These are phyloP conservation scores for Camelina hispida DNA, from an alignment of 345 rosid species.

Conservation along the genomic window DNA sequence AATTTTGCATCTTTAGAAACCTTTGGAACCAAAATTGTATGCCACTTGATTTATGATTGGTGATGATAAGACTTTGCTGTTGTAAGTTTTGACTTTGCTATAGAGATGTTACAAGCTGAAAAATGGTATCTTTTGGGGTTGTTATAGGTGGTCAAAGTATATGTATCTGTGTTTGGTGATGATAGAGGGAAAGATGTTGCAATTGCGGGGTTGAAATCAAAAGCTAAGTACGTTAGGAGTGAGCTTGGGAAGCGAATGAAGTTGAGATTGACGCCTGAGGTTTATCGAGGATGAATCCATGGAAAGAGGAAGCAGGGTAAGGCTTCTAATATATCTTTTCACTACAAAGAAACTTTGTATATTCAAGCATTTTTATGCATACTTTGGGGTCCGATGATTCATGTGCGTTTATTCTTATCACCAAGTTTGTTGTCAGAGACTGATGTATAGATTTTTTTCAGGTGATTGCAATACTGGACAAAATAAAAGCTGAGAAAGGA, in stretches of 20 bases:
- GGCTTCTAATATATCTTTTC: slow-evolving; percentile 11
- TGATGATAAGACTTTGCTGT: not conserved
- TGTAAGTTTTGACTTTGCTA: slow-evolving; percentile 1
- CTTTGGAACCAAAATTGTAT: too few relatives aligned
- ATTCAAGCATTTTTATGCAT: not conserved
- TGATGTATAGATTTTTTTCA: slow-evolving; percentile 44
- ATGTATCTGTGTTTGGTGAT: slow-evolving; percentile 93
- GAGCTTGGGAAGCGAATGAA: slow-evolving; percentile 87
- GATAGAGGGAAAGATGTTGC: slow-evolving; percentile 95
- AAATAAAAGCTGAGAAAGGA: slow-evolving; percentile 69
- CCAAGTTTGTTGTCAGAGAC: slow-evolving; percentile 12
- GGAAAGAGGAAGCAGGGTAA: slow-evolving; percentile 96
- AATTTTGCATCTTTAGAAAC: slow-evolving; percentile 28
- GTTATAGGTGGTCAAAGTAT: slow-evolving; percentile 86
- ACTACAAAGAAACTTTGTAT: not conserved
- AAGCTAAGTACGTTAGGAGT: slow-evolving; percentile 79
- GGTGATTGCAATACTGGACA: slow-evolving; percentile 85
- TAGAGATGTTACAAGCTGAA: not conserved
- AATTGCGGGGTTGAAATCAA: slow-evolving; percentile 80
- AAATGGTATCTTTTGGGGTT: slow-evolving; percentile 11
- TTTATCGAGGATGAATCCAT: slow-evolving; percentile 85
- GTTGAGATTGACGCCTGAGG: slow-evolving; percentile 86
- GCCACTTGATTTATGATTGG: too few relatives aligned
- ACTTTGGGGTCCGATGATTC: not conserved
- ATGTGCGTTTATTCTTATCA: not conserved